Evolutionary conservation across 805 yeast genomes (phyloP).

Genomic region (Barnettozyma vustinii): DNA sequence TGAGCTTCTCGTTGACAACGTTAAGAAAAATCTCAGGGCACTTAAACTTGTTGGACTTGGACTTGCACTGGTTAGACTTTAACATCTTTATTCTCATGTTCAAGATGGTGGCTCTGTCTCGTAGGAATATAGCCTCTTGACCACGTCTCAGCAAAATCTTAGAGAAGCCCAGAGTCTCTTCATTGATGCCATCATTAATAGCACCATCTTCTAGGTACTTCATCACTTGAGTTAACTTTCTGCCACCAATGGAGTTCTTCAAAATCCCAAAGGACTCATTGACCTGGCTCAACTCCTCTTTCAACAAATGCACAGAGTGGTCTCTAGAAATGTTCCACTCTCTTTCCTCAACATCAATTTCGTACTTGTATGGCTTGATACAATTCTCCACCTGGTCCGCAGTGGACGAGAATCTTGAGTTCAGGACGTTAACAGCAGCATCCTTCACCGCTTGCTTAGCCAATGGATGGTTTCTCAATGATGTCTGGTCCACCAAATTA

Average conservation of each 20-base stretch:
- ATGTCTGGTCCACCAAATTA: slow-evolving; percentile 65
- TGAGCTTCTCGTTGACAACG: slow-evolving; percentile 85
- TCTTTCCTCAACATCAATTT: slow-evolving; percentile 90
- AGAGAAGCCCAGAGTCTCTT: slow-evolving; percentile 83
- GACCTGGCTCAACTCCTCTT: slow-evolving; percentile 85
- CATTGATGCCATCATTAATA: slow-evolving; percentile 27
- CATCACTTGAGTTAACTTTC: slow-evolving; percentile 79
- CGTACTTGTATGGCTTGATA: slow-evolving; percentile 96
- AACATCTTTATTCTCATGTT: slow-evolving; percentile 72
- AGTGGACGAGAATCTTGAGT: slow-evolving; percentile 76
- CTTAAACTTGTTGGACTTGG: slow-evolving; percentile 74
- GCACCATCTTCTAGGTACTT: slow-evolving; percentile 48
- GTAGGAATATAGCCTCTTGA: slow-evolving; percentile 74
- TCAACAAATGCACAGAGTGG: slow-evolving; percentile 64
- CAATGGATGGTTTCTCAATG: slow-evolving; percentile 78
- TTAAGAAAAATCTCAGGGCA: slow-evolving; percentile 95
- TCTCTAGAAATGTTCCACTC: slow-evolving; percentile 86
- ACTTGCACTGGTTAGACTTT: slow-evolving; percentile 69
- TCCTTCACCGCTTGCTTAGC: slow-evolving; percentile 77
- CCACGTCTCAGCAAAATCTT: slow-evolving; percentile 70
- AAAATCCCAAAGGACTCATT: slow-evolving; percentile 53
- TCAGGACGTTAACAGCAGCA: slow-evolving; percentile 77
- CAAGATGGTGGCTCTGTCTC: slow-evolving; percentile 64
- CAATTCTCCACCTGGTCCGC: slow-evolving; percentile 99
- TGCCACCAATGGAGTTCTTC: slow-evolving; percentile 71